A percentile compares a stretch with the other conserved stretches of the same genome.
phyloP scores from a whole-genome alignment of 495 filamentous ascomycete genomes.

The Collariella sp. region DNA sequence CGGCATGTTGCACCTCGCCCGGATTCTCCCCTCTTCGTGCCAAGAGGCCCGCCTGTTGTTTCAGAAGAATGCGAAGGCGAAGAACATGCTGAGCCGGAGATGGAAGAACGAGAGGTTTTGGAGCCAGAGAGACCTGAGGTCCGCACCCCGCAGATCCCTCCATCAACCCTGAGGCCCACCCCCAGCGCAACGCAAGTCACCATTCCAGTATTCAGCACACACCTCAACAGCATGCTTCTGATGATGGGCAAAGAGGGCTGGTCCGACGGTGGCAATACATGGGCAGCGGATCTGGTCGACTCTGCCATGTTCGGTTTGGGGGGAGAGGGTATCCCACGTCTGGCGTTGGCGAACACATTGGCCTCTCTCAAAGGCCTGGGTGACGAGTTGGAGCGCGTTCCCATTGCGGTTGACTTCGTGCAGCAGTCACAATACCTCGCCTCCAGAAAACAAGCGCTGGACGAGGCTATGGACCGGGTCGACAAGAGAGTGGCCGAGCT shows the following conservation, averaged over 20 bases:
- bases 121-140: neutral
- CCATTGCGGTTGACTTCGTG: neutral
- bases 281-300: neutral
- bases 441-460: neutral
- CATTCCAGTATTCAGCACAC: neutral
- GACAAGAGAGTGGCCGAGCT: neutral
- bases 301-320: neutral
- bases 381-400: neutral
- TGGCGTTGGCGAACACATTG: too few relatives aligned
- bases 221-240: neutral
- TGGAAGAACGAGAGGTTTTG: neutral
- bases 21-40: too few relatives aligned
- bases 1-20: neutral
- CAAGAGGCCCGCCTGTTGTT: neutral
- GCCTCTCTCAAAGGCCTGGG: neutral
- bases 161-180: neutral
- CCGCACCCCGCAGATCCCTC: neutral
- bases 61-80: neutral
- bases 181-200: neutral
- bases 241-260: constrained; percentile 7
- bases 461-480: neutral
- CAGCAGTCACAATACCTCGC: neutral
- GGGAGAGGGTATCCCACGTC: too few relatives aligned
- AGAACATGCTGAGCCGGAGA: neutral
- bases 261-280: neutral